Evolutionary conservation across 176 grass and related monocot species (phyloP).

Genomic region (Zizania latifolia): DNA sequence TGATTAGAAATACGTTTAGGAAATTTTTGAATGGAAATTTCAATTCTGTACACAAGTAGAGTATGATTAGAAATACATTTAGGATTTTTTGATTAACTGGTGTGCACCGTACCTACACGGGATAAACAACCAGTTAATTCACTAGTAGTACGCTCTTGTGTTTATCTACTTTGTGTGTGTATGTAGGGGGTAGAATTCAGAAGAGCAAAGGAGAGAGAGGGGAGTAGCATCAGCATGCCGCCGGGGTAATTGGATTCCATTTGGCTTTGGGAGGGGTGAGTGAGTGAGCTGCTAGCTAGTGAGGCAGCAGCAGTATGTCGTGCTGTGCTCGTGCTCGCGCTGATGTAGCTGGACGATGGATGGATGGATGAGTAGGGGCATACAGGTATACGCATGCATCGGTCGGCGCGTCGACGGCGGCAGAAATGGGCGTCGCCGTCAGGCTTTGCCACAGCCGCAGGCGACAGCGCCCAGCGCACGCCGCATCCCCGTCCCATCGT

Average conservation of each 20-base stretch:
- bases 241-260: not conserved
- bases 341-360: not conserved
- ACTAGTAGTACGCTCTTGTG: too few species aligned
- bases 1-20: too few species aligned
- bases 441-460: constrained; percentile 25
- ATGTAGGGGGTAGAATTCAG: not conserved
- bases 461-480: constrained; percentile 25
- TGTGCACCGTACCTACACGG: too few species aligned
- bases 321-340: too few species aligned
- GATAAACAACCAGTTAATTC: too few species aligned
- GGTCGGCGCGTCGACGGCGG: not conserved
- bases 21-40: too few species aligned
- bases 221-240: not conserved
- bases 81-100: too few species aligned
- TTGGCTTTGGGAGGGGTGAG: not conserved
- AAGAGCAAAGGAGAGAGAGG: not conserved
- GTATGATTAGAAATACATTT: too few species aligned
- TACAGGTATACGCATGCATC: not conserved
- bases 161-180: too few species aligned
- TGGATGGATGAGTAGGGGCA: not conserved
- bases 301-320: too few species aligned
- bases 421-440: constrained; percentile 7
- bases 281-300: too few species aligned
- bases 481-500: not conserved
- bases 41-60: too few species aligned